Percentiles rank a stretch among this genome's conserved stretches.
These are phyloP conservation scores for Zoysia pacifica DNA, from an alignment of 176 grass and related monocot species.

Conservation along the genomic window DNA sequence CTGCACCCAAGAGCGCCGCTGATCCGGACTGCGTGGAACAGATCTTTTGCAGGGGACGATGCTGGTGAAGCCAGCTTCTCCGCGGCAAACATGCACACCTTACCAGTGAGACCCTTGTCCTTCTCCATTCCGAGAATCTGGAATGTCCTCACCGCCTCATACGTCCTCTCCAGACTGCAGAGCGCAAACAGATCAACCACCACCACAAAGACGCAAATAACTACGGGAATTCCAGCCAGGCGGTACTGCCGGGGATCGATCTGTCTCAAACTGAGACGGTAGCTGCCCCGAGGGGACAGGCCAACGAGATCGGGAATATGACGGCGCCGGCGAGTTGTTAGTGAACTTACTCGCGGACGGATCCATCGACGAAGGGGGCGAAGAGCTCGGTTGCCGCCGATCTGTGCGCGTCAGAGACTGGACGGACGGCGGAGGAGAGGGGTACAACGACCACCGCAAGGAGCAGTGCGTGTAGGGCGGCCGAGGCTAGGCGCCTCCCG, in stretches of 20 bases:
- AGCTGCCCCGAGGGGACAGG: neutral
- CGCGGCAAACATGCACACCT: constrained; percentile 50
- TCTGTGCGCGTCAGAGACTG: constrained; percentile 62
- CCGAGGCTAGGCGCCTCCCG: constrained; percentile 16
- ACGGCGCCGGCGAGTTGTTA: neutral
- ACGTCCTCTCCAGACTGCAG: constrained; percentile 56
- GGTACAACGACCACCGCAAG: neutral
- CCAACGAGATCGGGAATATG: constrained; percentile 22
- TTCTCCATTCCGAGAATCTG: constrained; percentile 54
- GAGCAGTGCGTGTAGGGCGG: constrained; percentile 22
- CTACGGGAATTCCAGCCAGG: neutral
- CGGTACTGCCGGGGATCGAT: constrained; percentile 19
- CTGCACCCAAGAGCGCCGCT: constrained; percentile 46
- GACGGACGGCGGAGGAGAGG: constrained; percentile 42
- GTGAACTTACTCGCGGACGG: constrained; percentile 54
- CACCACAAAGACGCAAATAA: neutral
- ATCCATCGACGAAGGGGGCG: constrained; percentile 43
- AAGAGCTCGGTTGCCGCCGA: constrained; percentile 55
- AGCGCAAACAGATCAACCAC: neutral
- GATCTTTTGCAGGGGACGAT: constrained; percentile 54
- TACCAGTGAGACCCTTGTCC: constrained; percentile 30
- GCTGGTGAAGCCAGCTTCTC: constrained; percentile 36
- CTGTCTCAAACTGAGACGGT: constrained; percentile 11
- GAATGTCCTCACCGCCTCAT: constrained; percentile 56
- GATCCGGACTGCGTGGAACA: constrained; percentile 60